Conservation (phyloP, 306 rosid genomes). For the Begonia masoniana region DNA sequence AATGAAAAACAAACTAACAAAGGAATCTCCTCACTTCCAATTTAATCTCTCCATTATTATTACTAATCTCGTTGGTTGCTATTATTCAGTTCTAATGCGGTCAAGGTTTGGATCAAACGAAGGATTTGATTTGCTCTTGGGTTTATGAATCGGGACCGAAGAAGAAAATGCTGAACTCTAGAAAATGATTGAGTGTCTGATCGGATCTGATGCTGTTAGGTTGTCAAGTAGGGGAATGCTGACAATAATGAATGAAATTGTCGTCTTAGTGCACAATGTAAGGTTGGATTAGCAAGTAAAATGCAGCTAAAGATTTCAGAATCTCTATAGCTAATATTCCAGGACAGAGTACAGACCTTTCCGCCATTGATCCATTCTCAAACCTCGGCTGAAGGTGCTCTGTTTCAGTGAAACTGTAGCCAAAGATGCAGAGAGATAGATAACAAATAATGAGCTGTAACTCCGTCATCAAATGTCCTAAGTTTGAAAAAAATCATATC, state of each 20-base stretch:
- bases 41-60: too few relatives aligned
- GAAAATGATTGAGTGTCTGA: too few relatives aligned
- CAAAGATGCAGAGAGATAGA: background rate
- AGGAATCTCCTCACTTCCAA: too few relatives aligned
- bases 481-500: too few relatives aligned
- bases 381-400: constrained; percentile 29
- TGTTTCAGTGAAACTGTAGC: constrained; percentile 24
- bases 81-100: background rate
- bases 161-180: too few relatives aligned
- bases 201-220: constrained; percentile 6
- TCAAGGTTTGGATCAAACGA: constrained; percentile 2
- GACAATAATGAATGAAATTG: constrained; percentile 1
- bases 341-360: constrained; percentile 30
- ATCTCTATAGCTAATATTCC: too few relatives aligned
- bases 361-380: constrained; percentile 54
- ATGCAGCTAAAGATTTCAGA: background rate
- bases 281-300: too few relatives aligned
- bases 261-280: constrained; percentile 6
- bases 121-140: background rate
- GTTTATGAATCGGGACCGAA: too few relatives aligned
- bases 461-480: too few relatives aligned
- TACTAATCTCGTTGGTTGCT: too few relatives aligned
- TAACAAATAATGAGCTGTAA: background rate
- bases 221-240: background rate
- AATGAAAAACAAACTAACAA: too few relatives aligned